These are phyloP conservation scores for Candida mattraensis DNA, from an alignment of 805 yeast genomes.

Conservation along the genomic window DNA sequence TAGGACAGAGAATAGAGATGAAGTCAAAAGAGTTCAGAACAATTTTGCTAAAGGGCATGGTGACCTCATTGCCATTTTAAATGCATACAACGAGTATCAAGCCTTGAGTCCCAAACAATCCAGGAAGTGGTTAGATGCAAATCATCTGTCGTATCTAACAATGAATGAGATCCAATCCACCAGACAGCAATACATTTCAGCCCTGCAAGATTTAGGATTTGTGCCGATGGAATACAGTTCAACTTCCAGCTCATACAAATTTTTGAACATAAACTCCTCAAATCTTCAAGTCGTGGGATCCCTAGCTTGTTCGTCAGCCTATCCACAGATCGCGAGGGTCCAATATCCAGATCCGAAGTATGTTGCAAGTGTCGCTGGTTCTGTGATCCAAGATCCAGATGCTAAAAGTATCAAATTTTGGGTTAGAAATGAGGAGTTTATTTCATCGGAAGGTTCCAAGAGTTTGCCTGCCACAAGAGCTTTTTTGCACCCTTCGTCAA, in stretches of 20 bases:
- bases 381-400: constrained; percentile 85
- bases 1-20: constrained; percentile 62
- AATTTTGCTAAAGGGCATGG: constrained; percentile 57
- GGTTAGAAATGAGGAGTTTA: constrained; percentile 62
- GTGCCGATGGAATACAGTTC: constrained; percentile 52
- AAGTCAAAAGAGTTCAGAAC: constrained; percentile 48
- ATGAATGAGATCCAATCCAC: constrained; percentile 73
- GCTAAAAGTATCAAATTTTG: constrained; percentile 70
- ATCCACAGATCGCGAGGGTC: constrained; percentile 80
- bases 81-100: constrained; percentile 57
- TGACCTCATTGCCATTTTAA: constrained; percentile 68
- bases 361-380: constrained; percentile 67
- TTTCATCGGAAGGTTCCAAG: constrained; percentile 24
- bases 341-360: constrained; percentile 81
- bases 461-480: constrained; percentile 64
- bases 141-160: constrained; percentile 60
- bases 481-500: constrained; percentile 84
- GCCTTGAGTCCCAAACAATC: constrained; percentile 30
- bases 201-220: constrained; percentile 78
- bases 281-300: constrained; percentile 59
- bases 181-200: constrained; percentile 63
- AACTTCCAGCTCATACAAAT: constrained; percentile 13
- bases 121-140: constrained; percentile 51
- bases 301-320: constrained; percentile 74
- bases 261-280: constrained; percentile 50